Conservation (phyloP, 2,329 filamentous ascomycete genomes). For the Penicillium sp. region DNA sequence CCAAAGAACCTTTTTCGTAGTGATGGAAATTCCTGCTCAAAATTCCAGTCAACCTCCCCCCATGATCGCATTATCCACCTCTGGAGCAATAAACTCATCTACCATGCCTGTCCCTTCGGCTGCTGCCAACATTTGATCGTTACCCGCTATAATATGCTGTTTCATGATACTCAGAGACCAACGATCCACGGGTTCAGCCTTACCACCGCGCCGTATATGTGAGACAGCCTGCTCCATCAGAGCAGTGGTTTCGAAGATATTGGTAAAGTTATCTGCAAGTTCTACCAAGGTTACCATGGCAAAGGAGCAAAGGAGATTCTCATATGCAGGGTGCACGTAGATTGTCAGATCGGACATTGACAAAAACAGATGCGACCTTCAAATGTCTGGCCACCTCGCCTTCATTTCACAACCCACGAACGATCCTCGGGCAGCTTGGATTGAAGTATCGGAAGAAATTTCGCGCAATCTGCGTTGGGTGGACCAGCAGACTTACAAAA, state of each 20-base stretch:
- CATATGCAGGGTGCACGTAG: slow-evolving; percentile 19
- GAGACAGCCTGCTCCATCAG: slow-evolving; percentile 19
- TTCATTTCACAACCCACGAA: neutral
- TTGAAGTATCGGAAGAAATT: neutral
- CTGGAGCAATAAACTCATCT: neutral
- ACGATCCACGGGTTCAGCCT: slow-evolving; percentile 21
- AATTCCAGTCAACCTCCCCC: slow-evolving; percentile 10
- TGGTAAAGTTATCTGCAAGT: slow-evolving; percentile 9
- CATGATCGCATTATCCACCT: neutral
- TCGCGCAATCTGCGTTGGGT: too few relatives aligned
- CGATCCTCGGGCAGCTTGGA: neutral
- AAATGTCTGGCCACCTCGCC: neutral
- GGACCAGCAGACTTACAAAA: too few relatives aligned
- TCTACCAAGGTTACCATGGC: slow-evolving; percentile 20
- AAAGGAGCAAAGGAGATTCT: slow-evolving; percentile 19
- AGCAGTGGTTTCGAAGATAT: neutral
- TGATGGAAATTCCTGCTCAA: slow-evolving; percentile 20
- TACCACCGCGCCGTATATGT: slow-evolving; percentile 22
- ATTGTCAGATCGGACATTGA: slow-evolving; percentile 19
- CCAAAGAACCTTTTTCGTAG: slow-evolving; percentile 24
- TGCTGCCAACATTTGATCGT: neutral
- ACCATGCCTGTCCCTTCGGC: neutral
- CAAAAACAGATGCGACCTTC: slow-evolving; percentile 6
- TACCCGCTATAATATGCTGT: slow-evolving; percentile 10
- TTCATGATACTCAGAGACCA: slow-evolving; percentile 22